Evolutionary conservation across 2,329 filamentous ascomycete genomes (phyloP), one percentile per base, ranked within the genome.

Genomic region (Hypoxylon sp.): DNA sequence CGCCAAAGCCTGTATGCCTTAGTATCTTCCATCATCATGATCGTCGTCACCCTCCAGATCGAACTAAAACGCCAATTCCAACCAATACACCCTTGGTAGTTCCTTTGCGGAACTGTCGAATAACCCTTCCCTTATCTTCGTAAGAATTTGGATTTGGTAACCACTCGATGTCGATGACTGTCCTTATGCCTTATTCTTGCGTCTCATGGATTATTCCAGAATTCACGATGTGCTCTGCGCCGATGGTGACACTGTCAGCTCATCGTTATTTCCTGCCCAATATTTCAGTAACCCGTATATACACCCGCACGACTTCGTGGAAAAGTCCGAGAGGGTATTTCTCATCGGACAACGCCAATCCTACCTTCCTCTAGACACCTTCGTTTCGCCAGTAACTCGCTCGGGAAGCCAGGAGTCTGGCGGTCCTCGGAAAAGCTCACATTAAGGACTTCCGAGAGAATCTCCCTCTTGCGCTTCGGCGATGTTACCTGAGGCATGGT

Each of bases 361-460:
- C 72, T 75, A 69, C 71, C 69, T 73, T 75, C 71, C 69, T 71
- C 70, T 61, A 76, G 50, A 60, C 75, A 71, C 61, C 70, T 72
- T 55, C 75, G 71, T 62, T 78, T 78, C 22, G 65, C 64, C 26
- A 76, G 54, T 8, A 65, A 46, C n/a, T 64, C 61, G 35, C 64
- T 66, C 11, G 67, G 65, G 48, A 61, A 66, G 19, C 67, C 65
- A 19, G 71, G 17, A 39, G 63, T 54, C 22, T 77, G 73, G 47
- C 70, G 71, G 56, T 77, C 71, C 53, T 79, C 77, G 19, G 70
- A 75, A 55, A 79, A 78, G 71, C 77, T 79, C 33, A 66, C 59
- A 14, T 78, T 78, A 64, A 75, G 70, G 68, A 77, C 75, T 24
- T 77, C 76, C 3, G 73, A 73, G 47, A 78, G 59, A 31, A 71